phyloP scores from a whole-genome alignment of 345 rosid species.

The Alliaria petiolata region DNA sequence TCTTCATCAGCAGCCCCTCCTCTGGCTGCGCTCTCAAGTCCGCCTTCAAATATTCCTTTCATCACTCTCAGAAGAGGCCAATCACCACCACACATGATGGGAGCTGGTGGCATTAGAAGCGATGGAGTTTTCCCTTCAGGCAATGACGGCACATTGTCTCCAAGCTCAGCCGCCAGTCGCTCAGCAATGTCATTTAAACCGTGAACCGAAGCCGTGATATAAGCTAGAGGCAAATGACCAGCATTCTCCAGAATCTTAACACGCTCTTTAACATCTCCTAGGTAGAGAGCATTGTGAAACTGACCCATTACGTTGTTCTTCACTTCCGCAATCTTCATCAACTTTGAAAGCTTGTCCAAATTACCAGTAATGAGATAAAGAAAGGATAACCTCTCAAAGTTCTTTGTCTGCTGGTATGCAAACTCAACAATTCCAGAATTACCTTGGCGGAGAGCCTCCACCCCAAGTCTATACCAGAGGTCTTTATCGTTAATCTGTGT shows the following conservation, averaged over 20 bases:
- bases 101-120: background rate
- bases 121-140: background rate
- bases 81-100: background rate
- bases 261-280: slow-evolving; percentile 4
- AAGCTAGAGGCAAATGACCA: background rate
- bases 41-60: background rate
- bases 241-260: background rate
- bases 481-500: background rate
- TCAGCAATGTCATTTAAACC: background rate
- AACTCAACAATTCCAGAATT: background rate
- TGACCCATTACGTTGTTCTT: slow-evolving; percentile 1
- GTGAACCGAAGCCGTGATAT: background rate
- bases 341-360: background rate
- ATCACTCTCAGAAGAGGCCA: slow-evolving; percentile 5
- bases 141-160: background rate
- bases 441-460: background rate
- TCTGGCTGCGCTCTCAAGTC: background rate
- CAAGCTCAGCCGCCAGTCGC: background rate
- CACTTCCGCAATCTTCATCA: slow-evolving; percentile 4
- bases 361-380: background rate
- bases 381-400: background rate
- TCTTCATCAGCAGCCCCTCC: background rate
- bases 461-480: background rate
- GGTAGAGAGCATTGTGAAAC: background rate
- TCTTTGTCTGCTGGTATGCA: background rate